Evolutionary conservation across 371 early-diverging fungal species (phyloP).

Genomic region (Saksenaea vasiformis): DNA sequence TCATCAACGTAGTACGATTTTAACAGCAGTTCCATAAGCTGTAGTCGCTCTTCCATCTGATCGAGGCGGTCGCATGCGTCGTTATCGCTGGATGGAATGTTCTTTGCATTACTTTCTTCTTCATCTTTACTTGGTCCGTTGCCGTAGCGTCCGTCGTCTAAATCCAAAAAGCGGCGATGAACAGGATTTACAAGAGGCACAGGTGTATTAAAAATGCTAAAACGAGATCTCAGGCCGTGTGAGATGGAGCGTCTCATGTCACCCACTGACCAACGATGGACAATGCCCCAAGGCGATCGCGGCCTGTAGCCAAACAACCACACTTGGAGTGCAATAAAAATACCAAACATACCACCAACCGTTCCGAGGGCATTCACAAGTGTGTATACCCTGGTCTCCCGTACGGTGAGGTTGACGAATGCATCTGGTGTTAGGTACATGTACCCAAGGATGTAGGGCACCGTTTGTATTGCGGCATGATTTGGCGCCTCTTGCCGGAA

Average conservation of each 20-base stretch:
- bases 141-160: not conserved
- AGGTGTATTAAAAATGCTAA: not conserved
- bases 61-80: not conserved
- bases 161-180: not conserved
- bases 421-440: not conserved
- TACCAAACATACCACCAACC: not conserved
- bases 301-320: not conserved
- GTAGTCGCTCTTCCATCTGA: not conserved
- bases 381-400: not conserved
- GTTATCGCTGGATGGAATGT: too few relatives aligned
- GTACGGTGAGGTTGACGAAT: not conserved
- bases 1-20: slow-evolving; percentile 12
- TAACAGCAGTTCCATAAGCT: slow-evolving; percentile 6
- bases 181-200: not conserved
- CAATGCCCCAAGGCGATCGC: not conserved
- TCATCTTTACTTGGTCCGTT: not conserved
- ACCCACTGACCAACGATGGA: not conserved
- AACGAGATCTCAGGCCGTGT: not conserved
- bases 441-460: slow-evolving; percentile 6
- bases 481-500: slow-evolving; percentile 28
- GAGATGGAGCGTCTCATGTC: not conserved
- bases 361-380: not conserved
- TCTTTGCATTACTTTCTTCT: too few relatives aligned
- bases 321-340: not conserved
- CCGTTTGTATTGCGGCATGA: too few relatives aligned